Conservation (phyloP, 2,329 filamentous ascomycete species). For the Curvularia sp. region DNA sequence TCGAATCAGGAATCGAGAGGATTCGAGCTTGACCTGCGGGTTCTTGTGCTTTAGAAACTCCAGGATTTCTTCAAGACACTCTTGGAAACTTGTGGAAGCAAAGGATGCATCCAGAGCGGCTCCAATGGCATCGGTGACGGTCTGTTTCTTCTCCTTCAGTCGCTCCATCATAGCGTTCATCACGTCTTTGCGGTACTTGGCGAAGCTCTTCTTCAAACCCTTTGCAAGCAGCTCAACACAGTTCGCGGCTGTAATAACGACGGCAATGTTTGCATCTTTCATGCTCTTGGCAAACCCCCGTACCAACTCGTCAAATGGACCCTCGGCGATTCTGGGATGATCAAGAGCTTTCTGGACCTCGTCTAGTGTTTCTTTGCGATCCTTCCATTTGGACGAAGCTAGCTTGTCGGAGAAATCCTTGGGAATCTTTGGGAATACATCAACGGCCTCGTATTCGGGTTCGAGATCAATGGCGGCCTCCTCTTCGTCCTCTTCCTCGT, state of each 20-base stretch:
- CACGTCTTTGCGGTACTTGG: slow-evolving; percentile 79
- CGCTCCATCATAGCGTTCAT: slow-evolving; percentile 93
- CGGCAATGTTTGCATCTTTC: slow-evolving; percentile 98
- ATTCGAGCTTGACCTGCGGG: slow-evolving; percentile 95
- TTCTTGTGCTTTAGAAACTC: slow-evolving; percentile 93
- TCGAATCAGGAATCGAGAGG: slow-evolving; percentile 89
- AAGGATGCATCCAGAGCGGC: slow-evolving; percentile 80
- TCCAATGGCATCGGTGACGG: slow-evolving; percentile 86
- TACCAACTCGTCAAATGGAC: slow-evolving; percentile 83
- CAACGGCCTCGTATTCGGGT: slow-evolving; percentile 76
- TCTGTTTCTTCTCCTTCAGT: slow-evolving; percentile 94
- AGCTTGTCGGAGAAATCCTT: slow-evolving; percentile 83
- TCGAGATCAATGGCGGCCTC: slow-evolving; percentile 74
- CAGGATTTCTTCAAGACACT: slow-evolving; percentile 89
- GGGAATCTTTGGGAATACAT: slow-evolving; percentile 82
- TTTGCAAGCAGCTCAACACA: slow-evolving; percentile 90
- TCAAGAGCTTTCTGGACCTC: slow-evolving; percentile 78
- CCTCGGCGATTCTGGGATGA: slow-evolving; percentile 90
- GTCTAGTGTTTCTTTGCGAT: slow-evolving; percentile 92
- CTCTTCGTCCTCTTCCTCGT: slow-evolving; percentile 62
- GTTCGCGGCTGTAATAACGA: slow-evolving; percentile 90
- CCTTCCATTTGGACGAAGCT: slow-evolving; percentile 96
- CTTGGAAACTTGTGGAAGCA: slow-evolving; percentile 72
- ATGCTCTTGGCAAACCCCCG: slow-evolving; percentile 90
- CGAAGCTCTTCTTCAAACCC: slow-evolving; percentile 79